Evolutionary conservation across 768 basidiomycete species (phyloP).

Genomic region (Butyriboletus loyo): DNA sequence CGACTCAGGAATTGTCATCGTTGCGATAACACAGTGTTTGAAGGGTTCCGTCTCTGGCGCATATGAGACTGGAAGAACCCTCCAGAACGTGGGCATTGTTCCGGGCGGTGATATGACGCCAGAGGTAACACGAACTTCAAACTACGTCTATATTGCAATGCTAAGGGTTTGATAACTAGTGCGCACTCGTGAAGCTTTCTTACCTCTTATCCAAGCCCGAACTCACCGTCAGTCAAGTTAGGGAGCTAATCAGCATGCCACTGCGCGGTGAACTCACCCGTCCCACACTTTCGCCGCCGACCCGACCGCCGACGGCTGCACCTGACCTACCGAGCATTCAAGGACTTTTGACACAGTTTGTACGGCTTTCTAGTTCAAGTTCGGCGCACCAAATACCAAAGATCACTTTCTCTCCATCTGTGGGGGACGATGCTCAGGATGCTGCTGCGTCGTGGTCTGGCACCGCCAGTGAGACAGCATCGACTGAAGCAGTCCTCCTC

Average conservation of each 20-base stretch:
- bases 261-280: conserved; percentile 87
- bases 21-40: conserved; percentile 88
- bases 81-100: conserved; percentile 73
- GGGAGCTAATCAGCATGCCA: conserved; percentile 70
- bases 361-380: conserved; percentile 55
- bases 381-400: conserved; percentile 36
- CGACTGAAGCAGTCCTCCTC: conserved; percentile 65
- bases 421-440: conserved; percentile 40
- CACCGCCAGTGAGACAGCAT: conserved; percentile 73
- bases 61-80: conserved; percentile 73
- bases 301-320: conserved; percentile 37
- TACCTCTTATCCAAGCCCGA: conserved; percentile 89
- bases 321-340: conserved; percentile 60
- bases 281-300: conserved; percentile 41
- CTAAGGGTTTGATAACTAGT: conserved; percentile 43
- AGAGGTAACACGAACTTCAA: conserved; percentile 51
- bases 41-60: conserved; percentile 84
- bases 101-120: conserved; percentile 93
- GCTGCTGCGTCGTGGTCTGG: conserved; percentile 68
- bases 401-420: conserved; percentile 32
- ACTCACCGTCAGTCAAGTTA: conserved; percentile 62
- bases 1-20: conserved; percentile 78
- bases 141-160: background rate
- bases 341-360: conserved; percentile 62
- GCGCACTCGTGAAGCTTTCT: conserved; percentile 84